Conservation (phyloP, 306 rosid species). For the Hylodesmum podocarpum region DNA sequence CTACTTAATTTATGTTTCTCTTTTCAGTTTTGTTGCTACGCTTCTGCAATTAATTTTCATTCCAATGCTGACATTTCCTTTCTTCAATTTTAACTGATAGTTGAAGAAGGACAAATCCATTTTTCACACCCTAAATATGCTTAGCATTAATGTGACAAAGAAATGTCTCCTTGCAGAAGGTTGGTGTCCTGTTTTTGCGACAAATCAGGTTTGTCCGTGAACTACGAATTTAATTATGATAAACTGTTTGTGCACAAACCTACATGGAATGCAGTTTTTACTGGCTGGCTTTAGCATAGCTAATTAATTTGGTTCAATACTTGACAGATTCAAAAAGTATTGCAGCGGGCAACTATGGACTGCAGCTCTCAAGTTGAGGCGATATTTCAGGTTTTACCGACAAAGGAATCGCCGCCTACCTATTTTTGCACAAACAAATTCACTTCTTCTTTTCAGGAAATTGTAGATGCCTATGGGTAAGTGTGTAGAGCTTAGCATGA, state of each 20-base stretch:
- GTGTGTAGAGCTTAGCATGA: conserved; percentile 24
- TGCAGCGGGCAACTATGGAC: conserved; percentile 63
- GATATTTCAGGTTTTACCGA: conserved; percentile 65
- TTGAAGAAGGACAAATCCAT: conserved; percentile 75
- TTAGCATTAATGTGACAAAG: conserved; percentile 81
- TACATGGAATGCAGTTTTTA: background rate
- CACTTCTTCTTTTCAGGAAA: conserved; percentile 76
- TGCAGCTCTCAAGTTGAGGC: conserved; percentile 68
- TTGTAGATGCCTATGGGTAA: conserved; percentile 88
- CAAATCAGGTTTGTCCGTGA: conserved; percentile 61
- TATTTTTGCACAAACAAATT: conserved; percentile 68
- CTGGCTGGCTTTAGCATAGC: background rate
- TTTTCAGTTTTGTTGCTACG: conserved; percentile 21
- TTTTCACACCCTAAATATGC: conserved; percentile 84
- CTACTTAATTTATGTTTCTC: background rate
- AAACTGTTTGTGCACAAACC: conserved; percentile 4
- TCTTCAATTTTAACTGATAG: conserved; percentile 40
- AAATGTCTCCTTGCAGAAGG: conserved; percentile 92
- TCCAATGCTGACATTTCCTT: conserved; percentile 25
- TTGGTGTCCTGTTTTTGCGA: conserved; percentile 84
- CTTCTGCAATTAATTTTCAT: conserved; percentile 27
- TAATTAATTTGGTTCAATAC: conserved; percentile 29
- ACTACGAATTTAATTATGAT: conserved; percentile 3
- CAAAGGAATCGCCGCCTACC: conserved; percentile 73
- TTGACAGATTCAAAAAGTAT: conserved; percentile 53